Evolutionary conservation across 2,329 filamentous ascomycete genomes (phyloP).

Genomic region (Penicillium sp.): DNA sequence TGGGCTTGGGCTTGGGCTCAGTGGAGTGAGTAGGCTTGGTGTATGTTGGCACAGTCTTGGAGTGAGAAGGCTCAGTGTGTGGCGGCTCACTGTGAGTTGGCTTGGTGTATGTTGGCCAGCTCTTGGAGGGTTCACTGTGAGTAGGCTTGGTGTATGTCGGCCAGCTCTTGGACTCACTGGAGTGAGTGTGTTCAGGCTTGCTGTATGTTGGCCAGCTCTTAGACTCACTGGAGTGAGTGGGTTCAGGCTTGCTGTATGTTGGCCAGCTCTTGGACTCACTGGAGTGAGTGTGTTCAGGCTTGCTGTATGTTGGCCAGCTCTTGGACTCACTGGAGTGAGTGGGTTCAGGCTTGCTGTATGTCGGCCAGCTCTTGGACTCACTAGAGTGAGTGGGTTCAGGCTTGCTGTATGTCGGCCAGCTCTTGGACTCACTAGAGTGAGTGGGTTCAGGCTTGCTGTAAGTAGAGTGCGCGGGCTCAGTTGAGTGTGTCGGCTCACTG

Average conservation of each 20-base stretch:
- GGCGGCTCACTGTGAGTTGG: slow-evolving; percentile 6
- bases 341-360: not conserved
- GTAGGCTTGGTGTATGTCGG: not conserved
- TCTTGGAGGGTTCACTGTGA: not conserved
- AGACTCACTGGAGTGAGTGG: not conserved
- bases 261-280: not conserved
- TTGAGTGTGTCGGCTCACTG: not conserved
- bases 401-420: not conserved
- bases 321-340: not conserved
- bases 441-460: not conserved
- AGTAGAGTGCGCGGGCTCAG: not conserved
- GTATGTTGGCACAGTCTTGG: not conserved
- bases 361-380: not conserved
- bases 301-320: not conserved
- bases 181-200: not conserved
- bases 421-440: not conserved
- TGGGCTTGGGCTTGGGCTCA: slow-evolving; percentile 3
- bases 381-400: slow-evolving; percentile 3
- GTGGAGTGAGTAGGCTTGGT: not conserved
- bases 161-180: not conserved
- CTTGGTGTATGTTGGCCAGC: slow-evolving; percentile 6
- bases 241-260: not conserved
- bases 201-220: not conserved
- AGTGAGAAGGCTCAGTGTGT: not conserved
- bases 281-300: not conserved